Evolutionary conservation across 2,329 filamentous ascomycete genomes (phyloP).

Genomic region (Mycogone perniciosa): DNA sequence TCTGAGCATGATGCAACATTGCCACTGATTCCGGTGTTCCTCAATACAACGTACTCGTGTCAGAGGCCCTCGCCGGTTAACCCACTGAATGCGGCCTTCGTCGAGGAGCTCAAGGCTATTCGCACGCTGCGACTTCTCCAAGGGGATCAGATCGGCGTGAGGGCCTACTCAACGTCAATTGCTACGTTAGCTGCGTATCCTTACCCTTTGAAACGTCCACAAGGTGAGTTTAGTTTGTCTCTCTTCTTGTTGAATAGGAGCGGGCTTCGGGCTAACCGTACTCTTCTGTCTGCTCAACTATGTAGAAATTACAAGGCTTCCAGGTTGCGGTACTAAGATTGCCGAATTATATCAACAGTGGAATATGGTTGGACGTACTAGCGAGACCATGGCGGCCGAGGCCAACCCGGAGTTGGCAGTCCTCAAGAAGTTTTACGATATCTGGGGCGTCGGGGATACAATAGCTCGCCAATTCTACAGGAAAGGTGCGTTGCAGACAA

Average conservation of each 20-base stretch:
- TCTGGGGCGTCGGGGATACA: slow-evolving; percentile 85
- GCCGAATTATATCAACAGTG: slow-evolving; percentile 73
- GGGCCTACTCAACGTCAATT: slow-evolving; percentile 84
- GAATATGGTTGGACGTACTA: slow-evolving; percentile 51
- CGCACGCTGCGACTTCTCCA: slow-evolving; percentile 63
- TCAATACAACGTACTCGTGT: slow-evolving; percentile 64
- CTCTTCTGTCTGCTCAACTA: background rate
- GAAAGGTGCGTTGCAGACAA: slow-evolving; percentile 33
- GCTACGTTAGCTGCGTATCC: slow-evolving; percentile 80
- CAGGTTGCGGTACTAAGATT: slow-evolving; percentile 77
- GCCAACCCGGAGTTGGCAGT: slow-evolving; percentile 57
- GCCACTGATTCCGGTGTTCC: slow-evolving; percentile 61
- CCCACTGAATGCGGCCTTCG: slow-evolving; percentile 68
- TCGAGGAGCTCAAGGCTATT: slow-evolving; percentile 68
- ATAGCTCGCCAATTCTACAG: slow-evolving; percentile 78
- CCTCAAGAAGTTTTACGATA: slow-evolving; percentile 68
- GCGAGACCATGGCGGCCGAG: slow-evolving; percentile 58
- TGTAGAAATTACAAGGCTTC: slow-evolving; percentile 51
- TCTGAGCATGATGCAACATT: slow-evolving; percentile 65
- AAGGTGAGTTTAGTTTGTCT: slow-evolving; percentile 27
- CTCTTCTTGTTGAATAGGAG: background rate
- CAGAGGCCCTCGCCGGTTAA: slow-evolving; percentile 66
- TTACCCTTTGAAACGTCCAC: slow-evolving; percentile 32
- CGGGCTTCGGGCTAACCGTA: background rate
- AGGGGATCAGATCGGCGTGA: slow-evolving; percentile 70